phyloP scores from a whole-genome alignment of 176 grass and related monocot genomes.

The Cenchrus americanus region DNA sequence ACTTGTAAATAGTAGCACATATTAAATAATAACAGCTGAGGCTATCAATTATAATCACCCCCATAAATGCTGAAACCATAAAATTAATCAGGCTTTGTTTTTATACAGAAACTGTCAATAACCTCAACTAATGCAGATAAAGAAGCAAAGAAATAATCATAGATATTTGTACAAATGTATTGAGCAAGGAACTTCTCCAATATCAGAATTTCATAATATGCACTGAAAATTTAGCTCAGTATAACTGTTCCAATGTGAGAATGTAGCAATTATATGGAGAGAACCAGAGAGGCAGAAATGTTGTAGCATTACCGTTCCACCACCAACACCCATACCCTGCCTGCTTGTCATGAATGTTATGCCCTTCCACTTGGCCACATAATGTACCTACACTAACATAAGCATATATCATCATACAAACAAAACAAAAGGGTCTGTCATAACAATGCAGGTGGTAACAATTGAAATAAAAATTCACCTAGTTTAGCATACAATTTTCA shows the following conservation, averaged over 20 bases:
- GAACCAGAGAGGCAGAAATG: conserved; percentile 21
- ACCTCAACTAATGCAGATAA: not conserved
- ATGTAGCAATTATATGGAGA: conserved; percentile 12
- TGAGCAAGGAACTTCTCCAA: conserved; percentile 1
- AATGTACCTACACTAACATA: conserved; percentile 80
- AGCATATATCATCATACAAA: conserved; percentile 23
- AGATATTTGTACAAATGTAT: not conserved
- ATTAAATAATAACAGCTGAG: not conserved
- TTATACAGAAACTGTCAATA: conserved; percentile 10
- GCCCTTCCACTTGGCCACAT: conserved; percentile 98
- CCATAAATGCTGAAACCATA: not conserved
- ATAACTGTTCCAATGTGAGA: not conserved
- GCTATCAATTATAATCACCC: not conserved
- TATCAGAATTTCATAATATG: conserved; percentile 1
- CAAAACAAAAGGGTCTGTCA: conserved; percentile 1
- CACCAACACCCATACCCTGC: conserved; percentile 87
- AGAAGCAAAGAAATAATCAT: not conserved
- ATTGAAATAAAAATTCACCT: not conserved
- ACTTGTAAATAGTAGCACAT: not conserved
- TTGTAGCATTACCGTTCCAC: conserved; percentile 76
- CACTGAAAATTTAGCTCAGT: not conserved
- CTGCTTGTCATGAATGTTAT: conserved; percentile 99
- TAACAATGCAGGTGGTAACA: not conserved
- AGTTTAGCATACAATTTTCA: conserved; percentile 1
- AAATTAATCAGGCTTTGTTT: not conserved